Conservation (phyloP, 257 asterid species). For the Ocimum tenuiflorum region DNA sequence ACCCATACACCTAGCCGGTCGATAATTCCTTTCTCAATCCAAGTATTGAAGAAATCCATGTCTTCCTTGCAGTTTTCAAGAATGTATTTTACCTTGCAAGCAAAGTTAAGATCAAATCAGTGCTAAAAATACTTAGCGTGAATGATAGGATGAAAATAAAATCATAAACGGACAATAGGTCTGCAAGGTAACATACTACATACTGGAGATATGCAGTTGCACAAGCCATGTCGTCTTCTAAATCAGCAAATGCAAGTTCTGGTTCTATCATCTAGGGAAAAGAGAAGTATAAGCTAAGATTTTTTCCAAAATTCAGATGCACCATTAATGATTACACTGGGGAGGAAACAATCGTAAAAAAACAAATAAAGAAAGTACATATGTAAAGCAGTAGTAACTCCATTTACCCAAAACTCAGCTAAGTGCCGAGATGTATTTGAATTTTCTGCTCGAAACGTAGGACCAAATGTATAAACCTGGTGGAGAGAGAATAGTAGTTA, state of each 20-base stretch:
- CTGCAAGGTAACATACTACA: constrained; percentile 86
- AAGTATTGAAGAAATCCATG: constrained; percentile 88
- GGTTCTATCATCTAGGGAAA: constrained; percentile 89
- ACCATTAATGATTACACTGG: constrained; percentile 13
- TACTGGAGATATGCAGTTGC: constrained; percentile 99
- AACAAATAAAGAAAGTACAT: not conserved
- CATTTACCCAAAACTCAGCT: constrained; percentile 90
- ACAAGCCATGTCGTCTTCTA: constrained; percentile 99
- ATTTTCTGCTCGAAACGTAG: constrained; percentile 97
- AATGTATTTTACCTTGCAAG: constrained; percentile 64
- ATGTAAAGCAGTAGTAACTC: constrained; percentile 1
- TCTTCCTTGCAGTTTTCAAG: constrained; percentile 97
- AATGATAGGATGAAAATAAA: not conserved
- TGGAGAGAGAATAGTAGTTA: constrained; percentile 12
- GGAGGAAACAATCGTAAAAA: not conserved
- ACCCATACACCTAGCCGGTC: constrained; percentile 60
- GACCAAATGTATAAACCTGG: constrained; percentile 98
- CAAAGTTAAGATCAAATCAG: constrained; percentile 14
- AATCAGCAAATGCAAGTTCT: constrained; percentile 96
- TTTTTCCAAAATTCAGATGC: not conserved
- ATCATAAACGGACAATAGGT: constrained; percentile 24
- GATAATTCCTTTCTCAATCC: constrained; percentile 96
- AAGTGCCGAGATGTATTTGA: constrained; percentile 93
- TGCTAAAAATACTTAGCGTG: constrained; percentile 13
- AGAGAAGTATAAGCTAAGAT: constrained; percentile 23